A percentile compares a stretch with the other conserved stretches of the same genome.
phyloP scores from a whole-genome alignment of 768 basidiomycete genomes.

The Hypholoma sublateritium region DNA sequence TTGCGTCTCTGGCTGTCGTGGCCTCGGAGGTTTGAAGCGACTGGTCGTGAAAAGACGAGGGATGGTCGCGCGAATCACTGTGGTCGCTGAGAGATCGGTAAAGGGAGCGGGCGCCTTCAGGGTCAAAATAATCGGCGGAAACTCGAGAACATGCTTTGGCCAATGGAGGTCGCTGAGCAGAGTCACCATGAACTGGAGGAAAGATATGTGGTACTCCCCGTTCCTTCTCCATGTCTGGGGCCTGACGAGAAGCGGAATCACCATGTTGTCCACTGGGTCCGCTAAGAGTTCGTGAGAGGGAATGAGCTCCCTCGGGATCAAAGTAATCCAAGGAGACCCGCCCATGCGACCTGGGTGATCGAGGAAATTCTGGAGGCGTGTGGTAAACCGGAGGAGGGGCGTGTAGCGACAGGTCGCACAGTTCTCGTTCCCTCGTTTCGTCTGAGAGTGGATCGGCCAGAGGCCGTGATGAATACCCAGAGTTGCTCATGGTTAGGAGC shows the following conservation, averaged over 20 bases:
- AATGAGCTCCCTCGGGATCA: constrained; percentile 50
- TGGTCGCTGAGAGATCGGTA: constrained; percentile 30
- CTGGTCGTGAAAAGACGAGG: constrained; percentile 7
- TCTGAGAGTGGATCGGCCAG: background rate
- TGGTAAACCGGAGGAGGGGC: background rate
- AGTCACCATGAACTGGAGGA: too few species aligned
- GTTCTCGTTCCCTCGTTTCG: background rate
- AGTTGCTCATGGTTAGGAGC: background rate
- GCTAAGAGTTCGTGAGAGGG: constrained; percentile 37
- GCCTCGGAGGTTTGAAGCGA: constrained; percentile 18
- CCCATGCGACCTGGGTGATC: constrained; percentile 13
- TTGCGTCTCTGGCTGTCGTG: background rate
- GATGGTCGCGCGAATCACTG: constrained; percentile 7
- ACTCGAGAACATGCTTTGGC: constrained; percentile 30
- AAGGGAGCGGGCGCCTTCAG: constrained; percentile 43
- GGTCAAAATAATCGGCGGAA: constrained; percentile 53
- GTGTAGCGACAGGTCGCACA: background rate
- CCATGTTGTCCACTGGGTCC: constrained; percentile 11
- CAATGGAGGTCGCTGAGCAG: background rate
- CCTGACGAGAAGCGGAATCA: background rate
- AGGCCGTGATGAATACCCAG: background rate
- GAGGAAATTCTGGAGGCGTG: background rate
- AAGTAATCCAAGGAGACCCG: constrained; percentile 50
- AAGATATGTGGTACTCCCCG: too few species aligned
- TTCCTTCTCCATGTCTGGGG: too few species aligned